Evolutionary conservation across 306 rosid species (phyloP), one percentile per base, ranked within the genome.

Genomic region (Pueraria montana): DNA sequence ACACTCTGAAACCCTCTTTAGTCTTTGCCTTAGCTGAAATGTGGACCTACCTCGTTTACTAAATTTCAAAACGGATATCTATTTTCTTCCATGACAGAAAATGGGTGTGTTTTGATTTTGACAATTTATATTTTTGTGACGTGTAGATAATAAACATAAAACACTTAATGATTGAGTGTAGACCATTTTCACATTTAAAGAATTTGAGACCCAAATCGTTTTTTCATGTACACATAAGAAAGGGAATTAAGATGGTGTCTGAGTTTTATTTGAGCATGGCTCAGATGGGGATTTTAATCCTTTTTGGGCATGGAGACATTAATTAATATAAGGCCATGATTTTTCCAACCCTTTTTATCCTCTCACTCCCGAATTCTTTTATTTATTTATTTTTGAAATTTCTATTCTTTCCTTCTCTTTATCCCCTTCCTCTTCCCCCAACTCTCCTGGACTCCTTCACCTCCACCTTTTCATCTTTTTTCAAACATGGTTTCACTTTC

Each of bases 1-100:
- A 32, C 24, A 64, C 14, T 32, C 0, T 64, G 46, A 0, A 7
- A 16, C 14, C 17, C 48, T 18, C 61, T 50, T 27, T 59, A 61
- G 64, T 34, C 58, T 59, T 76, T 49, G 11, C 30, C 46, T 3
- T 78, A 27, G 49, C 76, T 38, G 74, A 73, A 79, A 73, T 16
- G 23, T 26, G 61, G 87, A 26, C 45, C 84, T 67, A 53, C 45
- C 23, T 10, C 26, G 52, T 5, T 20, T 67, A 40, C 80, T 72
- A 52, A 78, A 63, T 72, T 63, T 72, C 77, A 30, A 82, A 65
- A 30, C 1, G 12, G 36, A 21, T 21, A 32, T 42, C 9, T 61
- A 14, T 50, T 76, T 34, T 63, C 72, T 76, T 83, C 46, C 66
- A 56, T 55, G 21, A 75, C 32, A 13, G 2, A 27, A 66, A 21